Percentiles rank a stretch among this genome's conserved stretches.
These are phyloP conservation scores for Acanthamoeba lenticulata DNA, from an alignment of 208 protist genomes.

Conservation along the genomic window DNA sequence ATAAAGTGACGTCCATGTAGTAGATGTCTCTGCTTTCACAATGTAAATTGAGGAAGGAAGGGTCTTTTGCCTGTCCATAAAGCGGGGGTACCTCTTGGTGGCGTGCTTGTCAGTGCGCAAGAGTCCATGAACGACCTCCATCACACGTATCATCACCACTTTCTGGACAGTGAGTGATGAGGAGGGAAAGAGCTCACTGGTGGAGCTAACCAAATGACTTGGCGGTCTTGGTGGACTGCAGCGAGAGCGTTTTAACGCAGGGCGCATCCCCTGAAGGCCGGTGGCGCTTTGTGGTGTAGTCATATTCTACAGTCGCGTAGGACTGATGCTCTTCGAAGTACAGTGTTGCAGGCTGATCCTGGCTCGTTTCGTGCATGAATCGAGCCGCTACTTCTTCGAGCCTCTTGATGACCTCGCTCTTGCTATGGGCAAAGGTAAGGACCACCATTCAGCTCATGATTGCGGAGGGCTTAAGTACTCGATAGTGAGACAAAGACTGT, in stretches of 20 bases:
- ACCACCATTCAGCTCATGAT: background rate
- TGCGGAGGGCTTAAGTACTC: background rate
- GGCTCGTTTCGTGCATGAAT: background rate
- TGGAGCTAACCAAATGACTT: background rate
- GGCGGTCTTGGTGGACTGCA: background rate
- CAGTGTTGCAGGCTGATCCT: background rate
- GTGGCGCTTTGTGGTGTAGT: background rate
- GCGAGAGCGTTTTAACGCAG: background rate
- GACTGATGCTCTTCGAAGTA: background rate
- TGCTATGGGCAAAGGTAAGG: background rate
- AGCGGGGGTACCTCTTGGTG: slow-evolving; percentile 19
- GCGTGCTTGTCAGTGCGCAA: background rate
- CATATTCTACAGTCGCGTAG: background rate
- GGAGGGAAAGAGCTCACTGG: background rate
- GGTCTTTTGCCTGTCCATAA: background rate
- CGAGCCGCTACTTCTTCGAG: background rate
- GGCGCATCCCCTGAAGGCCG: background rate
- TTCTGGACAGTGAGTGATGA: background rate
- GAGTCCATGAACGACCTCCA: slow-evolving; percentile 14
- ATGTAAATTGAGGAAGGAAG: background rate
- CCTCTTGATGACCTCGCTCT: background rate
- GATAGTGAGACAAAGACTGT: background rate
- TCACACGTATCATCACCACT: slow-evolving; percentile 35
- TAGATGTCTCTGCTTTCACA: slow-evolving; percentile 39
- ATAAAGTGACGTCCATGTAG: slow-evolving; percentile 48